Evolutionary conservation across 164 flowering plant genomes (phyloP), one percentile per base, ranked within the genome.

Genomic region (Hamamelis virginiana): DNA sequence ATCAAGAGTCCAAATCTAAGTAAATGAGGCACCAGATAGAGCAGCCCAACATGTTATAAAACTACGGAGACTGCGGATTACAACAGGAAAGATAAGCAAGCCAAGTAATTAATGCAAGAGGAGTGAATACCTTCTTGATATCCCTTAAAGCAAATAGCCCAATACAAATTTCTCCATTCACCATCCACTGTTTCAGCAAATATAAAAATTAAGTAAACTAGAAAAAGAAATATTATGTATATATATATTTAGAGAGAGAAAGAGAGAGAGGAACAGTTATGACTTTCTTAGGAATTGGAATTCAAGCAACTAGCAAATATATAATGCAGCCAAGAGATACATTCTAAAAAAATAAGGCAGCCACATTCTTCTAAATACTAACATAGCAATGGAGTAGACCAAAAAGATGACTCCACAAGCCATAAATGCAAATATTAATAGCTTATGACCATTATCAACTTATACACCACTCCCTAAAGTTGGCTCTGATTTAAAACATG

Each of bases 141-240:
- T 87, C 82, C 82, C 87, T 85, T 19, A 90, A 2, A n/a, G 99
- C 92, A 81, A 93, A 96, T 18, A 96, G 76, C 66, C 99, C 99
- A 70, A 96, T 85, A 67, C 98, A 96, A 72, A 96, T 92, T 85
- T 96, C 99, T 74, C 99, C 99, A 81, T 96, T 91, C 77, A 96
- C 99, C 89, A 96, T 90, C 99, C 99, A 96, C 99, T 96, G 92
- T 48, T 38, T 69, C 72, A 76, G 18, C 59, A 69, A 51, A 67
- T 25, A 25, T 68, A 63, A 69, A 46, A 18, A 15, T 0, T 58
- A 9, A 50, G 22, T 9, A 5, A 12, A 10, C 9, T 9, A 25
- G 38, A 60, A 33, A 15, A 22, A 41, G 45, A 51, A 13, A 28
- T n/a, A n/a, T n/a, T n/a, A n/a, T n/a, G n/a, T n/a, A n/a, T n/a